A percentile compares a stretch with the other conserved stretches of the same genome.
Evolutionary conservation across 148 eudicot genomes (phyloP).

Genomic region (Dysphania ambrosioides): DNA sequence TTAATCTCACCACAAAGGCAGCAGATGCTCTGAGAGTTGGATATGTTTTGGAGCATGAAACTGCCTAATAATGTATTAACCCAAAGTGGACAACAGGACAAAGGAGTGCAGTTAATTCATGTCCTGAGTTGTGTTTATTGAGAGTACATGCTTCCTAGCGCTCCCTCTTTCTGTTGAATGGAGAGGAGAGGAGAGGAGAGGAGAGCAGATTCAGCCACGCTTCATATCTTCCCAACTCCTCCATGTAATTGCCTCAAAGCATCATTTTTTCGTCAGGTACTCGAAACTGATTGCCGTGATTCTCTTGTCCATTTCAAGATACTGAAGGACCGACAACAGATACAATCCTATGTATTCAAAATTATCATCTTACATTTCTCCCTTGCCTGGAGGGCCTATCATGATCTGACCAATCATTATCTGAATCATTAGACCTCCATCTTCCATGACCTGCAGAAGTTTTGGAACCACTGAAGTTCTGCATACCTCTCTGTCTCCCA

Average conservation of each 20-base stretch:
- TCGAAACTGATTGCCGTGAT: background rate
- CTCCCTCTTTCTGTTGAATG: background rate
- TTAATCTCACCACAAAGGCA: too few relatives aligned
- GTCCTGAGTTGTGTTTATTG: background rate
- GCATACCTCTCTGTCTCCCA: conserved; percentile 23
- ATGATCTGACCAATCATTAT: conserved; percentile 33
- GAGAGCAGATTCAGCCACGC: background rate
- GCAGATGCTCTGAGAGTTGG: background rate
- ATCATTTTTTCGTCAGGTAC: background rate
- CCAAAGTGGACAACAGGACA: background rate
- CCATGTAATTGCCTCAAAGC: background rate
- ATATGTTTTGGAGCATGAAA: background rate
- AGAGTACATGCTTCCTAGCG: background rate
- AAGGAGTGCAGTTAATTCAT: background rate
- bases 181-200: too few relatives aligned
- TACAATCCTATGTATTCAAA: background rate
- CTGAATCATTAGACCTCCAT: conserved; percentile 26
- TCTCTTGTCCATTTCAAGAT: background rate
- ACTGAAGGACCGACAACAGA: background rate
- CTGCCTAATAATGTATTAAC: background rate
- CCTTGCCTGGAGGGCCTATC: conserved; percentile 49
- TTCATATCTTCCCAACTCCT: background rate
- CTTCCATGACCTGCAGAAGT: conserved; percentile 31
- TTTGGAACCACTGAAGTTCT: conserved; percentile 22
- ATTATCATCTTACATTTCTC: conserved; percentile 47